Percentiles rank a stretch among this genome's conserved stretches.
phyloP scores from a whole-genome alignment of 371 early-diverging fungal genomes.

The Chytridiales sp. region DNA sequence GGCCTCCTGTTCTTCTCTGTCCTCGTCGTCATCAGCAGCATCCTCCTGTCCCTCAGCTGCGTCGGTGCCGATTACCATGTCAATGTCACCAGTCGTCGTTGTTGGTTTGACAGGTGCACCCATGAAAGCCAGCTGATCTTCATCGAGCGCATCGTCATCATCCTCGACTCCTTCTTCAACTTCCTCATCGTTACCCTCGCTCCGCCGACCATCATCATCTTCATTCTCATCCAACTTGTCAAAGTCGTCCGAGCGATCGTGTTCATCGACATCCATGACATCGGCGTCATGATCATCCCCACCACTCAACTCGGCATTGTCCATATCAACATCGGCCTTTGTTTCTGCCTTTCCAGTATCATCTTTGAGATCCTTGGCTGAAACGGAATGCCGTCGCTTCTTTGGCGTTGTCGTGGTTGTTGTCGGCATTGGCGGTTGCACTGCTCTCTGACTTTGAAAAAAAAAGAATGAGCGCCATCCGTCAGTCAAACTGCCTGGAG shows the following conservation, averaged over 20 bases:
- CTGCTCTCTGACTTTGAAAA: no score
- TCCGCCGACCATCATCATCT: not conserved
- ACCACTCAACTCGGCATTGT: not conserved
- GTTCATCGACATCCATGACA: not conserved
- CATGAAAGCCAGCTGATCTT: not conserved
- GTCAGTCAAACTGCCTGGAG: no score
- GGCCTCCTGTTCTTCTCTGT: not conserved
- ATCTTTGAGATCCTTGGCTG: no score
- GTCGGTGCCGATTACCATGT: not conserved
- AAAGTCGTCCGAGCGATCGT: not conserved
- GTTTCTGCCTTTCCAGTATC: no score
- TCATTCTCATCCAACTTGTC: not conserved
- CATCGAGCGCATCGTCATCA: slow-evolving; percentile 7
- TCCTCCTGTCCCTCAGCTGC: not conserved
- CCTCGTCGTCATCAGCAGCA: slow-evolving; percentile 5
- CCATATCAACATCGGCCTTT: not conserved
- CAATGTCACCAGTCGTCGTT: not conserved
- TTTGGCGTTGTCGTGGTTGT: no score
- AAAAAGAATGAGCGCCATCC: no score
- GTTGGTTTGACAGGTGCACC: not conserved
- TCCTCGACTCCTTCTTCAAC: slow-evolving; percentile 3
- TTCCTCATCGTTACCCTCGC: not conserved
- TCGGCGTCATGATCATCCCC: not conserved
- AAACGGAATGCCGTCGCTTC: no score
- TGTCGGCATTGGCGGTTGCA: no score